Evolutionary conservation across 257 asterid species (phyloP).

Genomic region (Striga asiatica): DNA sequence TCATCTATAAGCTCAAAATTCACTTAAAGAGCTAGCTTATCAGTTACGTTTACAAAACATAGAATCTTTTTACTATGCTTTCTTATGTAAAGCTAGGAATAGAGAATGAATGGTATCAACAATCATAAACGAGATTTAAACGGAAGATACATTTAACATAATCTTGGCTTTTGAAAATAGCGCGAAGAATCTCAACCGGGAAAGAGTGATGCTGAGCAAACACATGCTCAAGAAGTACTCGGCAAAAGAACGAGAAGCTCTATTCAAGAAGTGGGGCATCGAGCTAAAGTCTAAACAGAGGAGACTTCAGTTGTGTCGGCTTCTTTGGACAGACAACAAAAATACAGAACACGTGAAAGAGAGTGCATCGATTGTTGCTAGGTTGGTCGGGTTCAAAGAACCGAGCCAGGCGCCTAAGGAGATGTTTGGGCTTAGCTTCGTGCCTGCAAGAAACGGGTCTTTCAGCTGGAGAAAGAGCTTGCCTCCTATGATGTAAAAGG

Average conservation of each 20-base stretch:
- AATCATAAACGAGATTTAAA: too few relatives aligned
- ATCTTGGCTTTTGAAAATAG: constrained; percentile 26
- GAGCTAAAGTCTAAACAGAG: constrained; percentile 62
- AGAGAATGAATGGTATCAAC: too few relatives aligned
- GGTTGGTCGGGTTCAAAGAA: constrained; percentile 51
- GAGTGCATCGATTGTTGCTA: constrained; percentile 67
- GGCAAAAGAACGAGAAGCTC: constrained; percentile 51
- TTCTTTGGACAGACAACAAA: constrained; percentile 50
- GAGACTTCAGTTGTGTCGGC: constrained; percentile 45
- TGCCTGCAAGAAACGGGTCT: constrained; percentile 27
- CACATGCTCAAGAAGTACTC: constrained; percentile 53
- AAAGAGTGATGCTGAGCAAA: constrained; percentile 59
- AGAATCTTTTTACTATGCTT: too few relatives aligned
- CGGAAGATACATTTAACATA: too few relatives aligned
- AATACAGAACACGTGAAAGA: constrained; percentile 61
- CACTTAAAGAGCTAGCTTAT: too few relatives aligned
- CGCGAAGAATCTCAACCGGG: constrained; percentile 39
- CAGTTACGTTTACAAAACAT: too few relatives aligned
- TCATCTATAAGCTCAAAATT: too few relatives aligned
- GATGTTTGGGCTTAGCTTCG: constrained; percentile 77
- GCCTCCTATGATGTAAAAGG: constrained; percentile 37
- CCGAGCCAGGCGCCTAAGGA: constrained; percentile 51
- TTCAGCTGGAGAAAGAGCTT: constrained; percentile 50
- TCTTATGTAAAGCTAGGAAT: too few relatives aligned
- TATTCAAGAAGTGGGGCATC: constrained; percentile 61